phyloP scores from a whole-genome alignment of 2,329 filamentous ascomycete genomes.

The Colletotrichum sp. region DNA sequence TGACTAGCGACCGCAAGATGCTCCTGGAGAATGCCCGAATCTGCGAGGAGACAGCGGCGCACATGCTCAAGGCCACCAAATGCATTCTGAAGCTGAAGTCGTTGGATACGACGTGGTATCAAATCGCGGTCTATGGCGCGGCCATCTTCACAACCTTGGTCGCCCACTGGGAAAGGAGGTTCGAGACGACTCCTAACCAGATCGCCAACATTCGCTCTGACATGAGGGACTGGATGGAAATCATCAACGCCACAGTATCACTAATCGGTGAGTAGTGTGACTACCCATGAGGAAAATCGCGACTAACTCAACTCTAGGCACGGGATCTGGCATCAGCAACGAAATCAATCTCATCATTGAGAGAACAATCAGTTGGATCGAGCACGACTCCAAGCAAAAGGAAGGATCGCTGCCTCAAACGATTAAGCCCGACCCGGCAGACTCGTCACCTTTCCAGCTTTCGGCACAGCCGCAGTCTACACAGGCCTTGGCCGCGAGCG shows the following conservation, averaged over 20 bases:
- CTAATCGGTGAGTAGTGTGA: conserved; percentile 62
- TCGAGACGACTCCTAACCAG: conserved; percentile 62
- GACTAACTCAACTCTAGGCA: conserved; percentile 36
- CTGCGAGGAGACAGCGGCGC: conserved; percentile 69
- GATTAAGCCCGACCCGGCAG: conserved; percentile 8
- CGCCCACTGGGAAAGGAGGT: conserved; percentile 70
- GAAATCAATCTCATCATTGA: conserved; percentile 55
- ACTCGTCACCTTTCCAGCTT: background rate
- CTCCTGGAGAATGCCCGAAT: conserved; percentile 68
- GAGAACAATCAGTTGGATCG: conserved; percentile 57
- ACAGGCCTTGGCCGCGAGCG: background rate
- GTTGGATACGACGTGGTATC: conserved; percentile 81
- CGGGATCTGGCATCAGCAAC: conserved; percentile 46
- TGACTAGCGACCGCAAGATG: conserved; percentile 57
- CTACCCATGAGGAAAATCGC: background rate
- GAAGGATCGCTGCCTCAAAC: background rate
- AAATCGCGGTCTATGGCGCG: conserved; percentile 72
- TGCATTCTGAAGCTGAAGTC: conserved; percentile 68
- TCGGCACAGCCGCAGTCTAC: conserved; percentile 1
- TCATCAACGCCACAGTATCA: conserved; percentile 70
- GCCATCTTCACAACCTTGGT: conserved; percentile 77
- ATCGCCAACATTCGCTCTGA: conserved; percentile 66
- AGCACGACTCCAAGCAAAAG: conserved; percentile 44
- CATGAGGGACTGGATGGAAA: conserved; percentile 72
- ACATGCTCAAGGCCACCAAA: conserved; percentile 65